Percentiles rank a stretch among this genome's conserved stretches.
These are phyloP conservation scores for Camptophora hylomeconis DNA, from an alignment of 2,329 filamentous ascomycete genomes.

Conservation along the genomic window DNA sequence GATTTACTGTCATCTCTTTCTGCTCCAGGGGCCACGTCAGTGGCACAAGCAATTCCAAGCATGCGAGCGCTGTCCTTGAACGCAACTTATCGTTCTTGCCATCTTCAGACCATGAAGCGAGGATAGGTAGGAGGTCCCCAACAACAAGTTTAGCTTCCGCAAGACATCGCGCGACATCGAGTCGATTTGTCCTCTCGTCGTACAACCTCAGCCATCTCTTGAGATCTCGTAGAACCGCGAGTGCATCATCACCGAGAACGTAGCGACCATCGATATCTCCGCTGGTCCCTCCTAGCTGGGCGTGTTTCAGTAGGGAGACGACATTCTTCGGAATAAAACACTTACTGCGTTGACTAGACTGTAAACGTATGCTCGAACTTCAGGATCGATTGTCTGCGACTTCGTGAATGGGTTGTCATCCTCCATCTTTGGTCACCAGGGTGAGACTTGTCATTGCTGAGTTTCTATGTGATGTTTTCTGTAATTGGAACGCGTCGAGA, in stretches of 20 bases:
- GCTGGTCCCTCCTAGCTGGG: conserved; percentile 71
- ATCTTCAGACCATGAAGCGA: conserved; percentile 67
- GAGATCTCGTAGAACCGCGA: conserved; percentile 82
- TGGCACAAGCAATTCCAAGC: conserved; percentile 79
- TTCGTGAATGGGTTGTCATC: conserved; percentile 31
- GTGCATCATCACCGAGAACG: conserved; percentile 79
- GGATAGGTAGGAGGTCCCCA: conserved; percentile 78
- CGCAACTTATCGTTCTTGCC: conserved; percentile 61
- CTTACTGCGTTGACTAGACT: conserved; percentile 85
- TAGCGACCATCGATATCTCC: conserved; percentile 71
- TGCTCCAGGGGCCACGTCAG: conserved; percentile 90
- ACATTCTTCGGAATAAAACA: conserved; percentile 20
- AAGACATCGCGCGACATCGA: conserved; percentile 88
- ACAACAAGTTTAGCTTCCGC: conserved; percentile 85
- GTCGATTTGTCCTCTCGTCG: conserved; percentile 82
- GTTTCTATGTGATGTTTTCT: no score
- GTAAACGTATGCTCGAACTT: conserved; percentile 85
- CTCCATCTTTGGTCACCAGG: conserved; percentile 24
- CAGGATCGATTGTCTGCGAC: conserved; percentile 61
- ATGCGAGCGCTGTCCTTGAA: conserved; percentile 67
- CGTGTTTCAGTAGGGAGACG: conserved; percentile 5
- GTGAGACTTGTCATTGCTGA: no score
- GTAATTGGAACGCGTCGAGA: no score
- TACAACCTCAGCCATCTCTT: conserved; percentile 92
- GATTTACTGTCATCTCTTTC: conserved; percentile 77